Conservation (phyloP, 352 stramenopile species). For the Globisporangium nagaii region DNA sequence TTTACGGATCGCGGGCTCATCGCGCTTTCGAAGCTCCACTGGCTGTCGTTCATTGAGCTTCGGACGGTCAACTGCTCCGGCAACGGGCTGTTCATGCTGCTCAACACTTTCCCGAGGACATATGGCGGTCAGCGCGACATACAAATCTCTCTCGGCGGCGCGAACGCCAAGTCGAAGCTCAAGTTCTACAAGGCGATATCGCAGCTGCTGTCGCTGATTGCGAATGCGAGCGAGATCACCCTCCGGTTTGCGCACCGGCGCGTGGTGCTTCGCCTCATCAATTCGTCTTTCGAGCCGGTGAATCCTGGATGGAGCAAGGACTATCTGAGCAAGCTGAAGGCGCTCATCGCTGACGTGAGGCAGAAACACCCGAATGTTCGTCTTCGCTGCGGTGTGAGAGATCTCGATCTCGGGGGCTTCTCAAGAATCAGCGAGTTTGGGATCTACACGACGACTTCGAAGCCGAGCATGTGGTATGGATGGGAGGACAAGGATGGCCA, state of each 20-base stretch:
- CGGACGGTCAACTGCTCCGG: slow-evolving; percentile 26
- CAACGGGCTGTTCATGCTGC: slow-evolving; percentile 29
- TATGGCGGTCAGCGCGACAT: slow-evolving; percentile 22
- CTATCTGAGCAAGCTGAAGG: slow-evolving; percentile 25
- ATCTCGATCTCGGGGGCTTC: slow-evolving; percentile 15
- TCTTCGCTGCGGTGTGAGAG: slow-evolving; percentile 15
- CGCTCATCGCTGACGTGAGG: slow-evolving; percentile 15
- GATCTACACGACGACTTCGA: slow-evolving; percentile 23
- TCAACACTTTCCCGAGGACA: slow-evolving; percentile 19
- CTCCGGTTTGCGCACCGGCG: slow-evolving; percentile 19
- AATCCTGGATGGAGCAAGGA: slow-evolving; percentile 27
- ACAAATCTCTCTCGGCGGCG: slow-evolving; percentile 17
- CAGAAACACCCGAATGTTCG: slow-evolving; percentile 16
- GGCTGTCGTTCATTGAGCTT: slow-evolving; percentile 23
- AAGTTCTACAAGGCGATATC: slow-evolving; percentile 32
- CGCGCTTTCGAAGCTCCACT: slow-evolving; percentile 22
- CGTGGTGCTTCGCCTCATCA: slow-evolving; percentile 31
- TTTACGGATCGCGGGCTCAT: slow-evolving; percentile 30
- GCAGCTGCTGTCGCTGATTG: slow-evolving; percentile 17
- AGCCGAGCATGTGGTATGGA: slow-evolving; percentile 32
- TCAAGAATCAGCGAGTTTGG: slow-evolving; percentile 27
- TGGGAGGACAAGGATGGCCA: slow-evolving; percentile 26
- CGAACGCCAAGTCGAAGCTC: slow-evolving; percentile 7
- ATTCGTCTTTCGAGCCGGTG: slow-evolving; percentile 16
- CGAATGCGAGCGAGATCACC: slow-evolving; percentile 13